Conservation (phyloP, 169 alveolate genomes). For the Sarcocystis neurona region DNA sequence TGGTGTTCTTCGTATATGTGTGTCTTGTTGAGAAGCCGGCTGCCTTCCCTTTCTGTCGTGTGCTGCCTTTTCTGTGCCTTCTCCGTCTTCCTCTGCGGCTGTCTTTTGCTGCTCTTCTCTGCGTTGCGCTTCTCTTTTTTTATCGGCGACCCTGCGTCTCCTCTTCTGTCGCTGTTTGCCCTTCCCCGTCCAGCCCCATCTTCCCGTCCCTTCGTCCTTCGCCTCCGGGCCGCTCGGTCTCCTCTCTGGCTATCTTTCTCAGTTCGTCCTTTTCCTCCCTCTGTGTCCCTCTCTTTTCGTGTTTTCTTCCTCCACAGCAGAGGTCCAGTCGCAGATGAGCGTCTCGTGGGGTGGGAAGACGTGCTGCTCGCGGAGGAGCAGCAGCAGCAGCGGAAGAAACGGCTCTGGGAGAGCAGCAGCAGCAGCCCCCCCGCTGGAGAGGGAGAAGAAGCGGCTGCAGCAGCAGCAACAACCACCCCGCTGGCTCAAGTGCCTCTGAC, state of each 20-base stretch:
- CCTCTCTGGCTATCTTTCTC: not conserved
- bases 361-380: slow-evolving; percentile 19
- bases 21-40: no score
- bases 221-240: not conserved
- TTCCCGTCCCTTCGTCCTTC: not conserved
- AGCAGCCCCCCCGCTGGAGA: no score
- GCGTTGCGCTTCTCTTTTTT: not conserved
- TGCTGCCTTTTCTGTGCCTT: no score
- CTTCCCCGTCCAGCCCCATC: not conserved
- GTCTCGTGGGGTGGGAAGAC: slow-evolving; percentile 54
- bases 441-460: no score
- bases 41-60: no score
- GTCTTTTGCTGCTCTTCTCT: not conserved
- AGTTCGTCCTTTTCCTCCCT: not conserved
- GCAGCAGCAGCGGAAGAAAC: not conserved
- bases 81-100: not conserved
- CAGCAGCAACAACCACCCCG: not conserved
- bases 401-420: not conserved
- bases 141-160: not conserved
- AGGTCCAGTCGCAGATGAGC: slow-evolving; percentile 9
- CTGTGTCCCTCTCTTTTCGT: not conserved
- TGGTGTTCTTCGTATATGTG: no score
- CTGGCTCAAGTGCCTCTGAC: not conserved
- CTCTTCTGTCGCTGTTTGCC: not conserved
- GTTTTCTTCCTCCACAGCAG: not conserved